Evolutionary conservation across 257 asterid species (phyloP), one percentile per base, ranked within the genome.

Genomic region (Rauvolfia tetraphylla): DNA sequence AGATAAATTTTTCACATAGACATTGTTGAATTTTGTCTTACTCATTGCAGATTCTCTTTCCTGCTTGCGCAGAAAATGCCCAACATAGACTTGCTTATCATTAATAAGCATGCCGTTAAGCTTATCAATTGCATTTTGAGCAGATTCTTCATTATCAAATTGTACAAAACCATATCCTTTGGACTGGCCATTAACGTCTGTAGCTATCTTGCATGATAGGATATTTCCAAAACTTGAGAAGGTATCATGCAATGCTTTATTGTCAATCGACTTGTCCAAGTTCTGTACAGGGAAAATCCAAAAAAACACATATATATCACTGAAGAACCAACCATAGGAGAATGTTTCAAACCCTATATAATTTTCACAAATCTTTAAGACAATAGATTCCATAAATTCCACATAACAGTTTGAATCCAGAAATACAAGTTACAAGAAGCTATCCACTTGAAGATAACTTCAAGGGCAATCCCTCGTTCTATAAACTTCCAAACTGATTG

Each of bases 131-230:
- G 90, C 90, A 48, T 57, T 73, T 73, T 83, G 89, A 41, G 92
- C 94, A 48, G 94, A 73, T 25, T 86, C 94, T 59, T 82, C 92
- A 68, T 44, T 82, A 1, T 83, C 92, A 82, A 76, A 89, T 71
- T 87, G 92, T 31, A 89, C 92, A 81, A 84, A 89, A 4, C 90
- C 94, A 72, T 87, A 80, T 22, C 94, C 88, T 81, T 68, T 83
- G 1, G 87, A 86, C 36, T 80, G 88, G 27, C 90, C 90, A 82
- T 78, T 76, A 74, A 62, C 23, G 63, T 87, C 92, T 2, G 89
- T 80, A 17, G 89, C 93, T 59, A 89, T 81, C 86, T 89, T 89
- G 93, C 91, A 89, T 2, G 93, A 87, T 41, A 86, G 82, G 23
- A 87, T 87, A 81, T 80, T 77, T 17, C 94, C 94, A 78, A 89